Evolutionary conservation across 2,329 filamentous ascomycete species (phyloP), one percentile per base, ranked within the genome.

Genomic region (Colletotrichum sp.): DNA sequence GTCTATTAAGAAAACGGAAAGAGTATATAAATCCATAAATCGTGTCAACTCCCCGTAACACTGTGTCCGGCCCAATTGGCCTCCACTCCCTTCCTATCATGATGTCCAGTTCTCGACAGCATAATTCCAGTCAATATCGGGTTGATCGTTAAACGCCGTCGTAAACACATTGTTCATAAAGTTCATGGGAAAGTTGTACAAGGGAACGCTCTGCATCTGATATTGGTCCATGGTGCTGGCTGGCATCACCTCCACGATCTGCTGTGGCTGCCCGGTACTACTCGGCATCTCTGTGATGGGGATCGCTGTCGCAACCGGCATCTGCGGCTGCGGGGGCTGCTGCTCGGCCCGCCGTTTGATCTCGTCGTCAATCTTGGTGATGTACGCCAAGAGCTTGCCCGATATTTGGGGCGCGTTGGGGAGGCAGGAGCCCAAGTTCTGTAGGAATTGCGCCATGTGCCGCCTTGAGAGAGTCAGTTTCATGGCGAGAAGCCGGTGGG

Each of bases 381-480:
- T 77, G 28, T 78, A 77, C 32, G 70, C 68, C 12, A 69, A 63
- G 6, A 78, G 68, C 24, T 75, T 76, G 15, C 72, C 76, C 16
- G 67, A 69, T 18, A 72, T 76, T 18, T 76, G 72, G n/a, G 69
- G 65, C 16, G 77, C 77, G 6, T 74, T 69, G 13, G 77, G 77
- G 2, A 78, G 69, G 7, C 71, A 78, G 1, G 76, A 62, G 6
- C 76, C 76, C 2, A 78, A 63, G 26, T 75, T 77, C 28, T 77
- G 72, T 7, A 78, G 76, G 32, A 78, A 78, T 2, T 67, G 66
- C 3, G 77, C 77, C 77, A 78, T 78, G 21, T 68, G 21, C 8
- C 36, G 36, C 67, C 75, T 77, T 28, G 18, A 0, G 16, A 28
- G 2, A 4, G 30, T 64, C 12, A 76, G 60, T 6, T 4, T 21